Conservation (phyloP, 148 eudicot genomes). For the Rhododendron mucronatum region DNA sequence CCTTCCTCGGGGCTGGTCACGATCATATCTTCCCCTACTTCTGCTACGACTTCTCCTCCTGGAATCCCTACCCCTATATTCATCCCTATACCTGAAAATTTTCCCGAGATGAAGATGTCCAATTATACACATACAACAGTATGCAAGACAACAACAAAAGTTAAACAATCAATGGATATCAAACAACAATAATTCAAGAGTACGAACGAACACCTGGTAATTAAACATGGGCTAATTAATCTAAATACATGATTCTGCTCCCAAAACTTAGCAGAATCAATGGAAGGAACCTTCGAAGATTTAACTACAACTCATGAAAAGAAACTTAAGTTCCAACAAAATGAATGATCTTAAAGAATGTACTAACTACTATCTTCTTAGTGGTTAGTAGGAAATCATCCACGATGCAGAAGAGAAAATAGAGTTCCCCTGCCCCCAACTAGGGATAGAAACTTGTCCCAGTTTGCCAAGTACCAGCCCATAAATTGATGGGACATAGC, state of each 20-base stretch:
- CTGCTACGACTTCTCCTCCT: constrained; percentile 74
- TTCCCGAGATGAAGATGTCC: background rate
- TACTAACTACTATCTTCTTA: background rate
- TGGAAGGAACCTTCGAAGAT: background rate
- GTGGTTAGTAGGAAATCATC: background rate
- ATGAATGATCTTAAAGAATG: background rate
- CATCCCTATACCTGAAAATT: constrained; percentile 49
- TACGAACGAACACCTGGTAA: background rate
- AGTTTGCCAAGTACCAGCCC: background rate
- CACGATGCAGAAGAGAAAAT: background rate
- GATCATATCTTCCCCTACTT: constrained; percentile 61
- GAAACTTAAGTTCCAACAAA: background rate
- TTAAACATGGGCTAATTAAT: background rate
- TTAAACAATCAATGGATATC: background rate
- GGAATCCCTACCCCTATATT: constrained; percentile 38
- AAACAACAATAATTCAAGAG: background rate
- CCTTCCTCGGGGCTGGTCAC: constrained; percentile 55
- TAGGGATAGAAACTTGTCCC: background rate
- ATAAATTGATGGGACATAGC: background rate
- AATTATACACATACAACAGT: background rate
- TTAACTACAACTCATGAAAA: background rate
- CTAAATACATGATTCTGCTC: background rate
- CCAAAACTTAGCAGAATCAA: too few relatives aligned
- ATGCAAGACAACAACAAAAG: background rate
- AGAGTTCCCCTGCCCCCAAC: background rate